phyloP scores from a whole-genome alignment of 1,139 yeast genomes.

The Lodderomyces oxycetoniae region DNA sequence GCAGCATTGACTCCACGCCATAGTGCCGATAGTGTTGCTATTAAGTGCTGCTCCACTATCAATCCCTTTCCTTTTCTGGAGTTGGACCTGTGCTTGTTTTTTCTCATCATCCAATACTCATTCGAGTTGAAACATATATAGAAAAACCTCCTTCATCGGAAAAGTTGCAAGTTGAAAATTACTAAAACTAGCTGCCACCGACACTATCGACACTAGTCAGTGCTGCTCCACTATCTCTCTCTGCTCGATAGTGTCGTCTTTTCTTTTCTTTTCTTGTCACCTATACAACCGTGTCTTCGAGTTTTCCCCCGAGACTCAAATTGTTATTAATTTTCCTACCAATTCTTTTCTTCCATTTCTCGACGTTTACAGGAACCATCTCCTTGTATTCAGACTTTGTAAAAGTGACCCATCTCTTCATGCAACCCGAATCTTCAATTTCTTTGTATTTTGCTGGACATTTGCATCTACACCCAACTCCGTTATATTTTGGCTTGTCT shows the following conservation, averaged over 20 bases:
- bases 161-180: no score
- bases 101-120: no score
- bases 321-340: slow-evolving; percentile 15
- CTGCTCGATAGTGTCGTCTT: neutral
- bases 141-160: no score
- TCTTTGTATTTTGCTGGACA: slow-evolving; percentile 52
- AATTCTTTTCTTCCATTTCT: slow-evolving; percentile 30
- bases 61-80: no score
- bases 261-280: neutral
- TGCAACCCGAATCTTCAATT: slow-evolving; percentile 54
- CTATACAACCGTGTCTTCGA: slow-evolving; percentile 4
- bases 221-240: no score
- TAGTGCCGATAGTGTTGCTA: no score
- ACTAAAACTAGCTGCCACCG: neutral
- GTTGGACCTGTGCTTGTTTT: no score
- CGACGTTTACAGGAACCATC: slow-evolving; percentile 26
- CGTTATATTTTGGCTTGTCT: slow-evolving; percentile 45
- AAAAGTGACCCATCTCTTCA: slow-evolving; percentile 50
- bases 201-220: no score
- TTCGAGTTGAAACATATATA: no score
- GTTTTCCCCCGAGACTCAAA: slow-evolving; percentile 5
- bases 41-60: no score
- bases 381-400: slow-evolving; percentile 32
- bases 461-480: slow-evolving; percentile 82
- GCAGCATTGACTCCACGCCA: no score